Base-by-base conservation (phyloP, 2,329 filamentous ascomycete genomes). In the Aspergillus caelatus region DNA sequence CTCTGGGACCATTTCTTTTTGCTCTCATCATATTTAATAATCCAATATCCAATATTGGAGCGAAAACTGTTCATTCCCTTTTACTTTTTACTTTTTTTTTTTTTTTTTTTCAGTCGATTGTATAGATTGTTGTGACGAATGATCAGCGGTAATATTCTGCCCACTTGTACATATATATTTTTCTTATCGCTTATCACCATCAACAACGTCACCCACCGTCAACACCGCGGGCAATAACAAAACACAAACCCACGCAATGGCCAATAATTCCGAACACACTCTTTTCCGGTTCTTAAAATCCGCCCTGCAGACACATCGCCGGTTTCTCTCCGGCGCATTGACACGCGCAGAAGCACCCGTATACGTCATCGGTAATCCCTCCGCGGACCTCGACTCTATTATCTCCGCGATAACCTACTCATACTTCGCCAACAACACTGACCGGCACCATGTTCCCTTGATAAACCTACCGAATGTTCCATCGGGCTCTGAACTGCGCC, bases 371-470 rank as follows among this genome's bases (percentile, higher is more conserved):
- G 80, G 78, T 26, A 81, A 83, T 59, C 75, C 78, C 16, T 80
- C 80, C n/a, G 77, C 77, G 71, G 87, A 89, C 72, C 82, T 89
- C 61, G 87, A 89, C 77, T 89, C 87, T 32, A 85, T 89, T 71
- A 83, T 86, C 62, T 85, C 83, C 62, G 85, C 86, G 9, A 78
- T 89, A 41, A 72, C 88, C n/a, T 88, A 86, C 71, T 84, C 87
- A 41, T 89, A 88, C 73, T 80, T 88, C 55, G 77, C 78, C 61
- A 77, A 71, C 79, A 81, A 69, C 66, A 71, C 77, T 46, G 72
- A 79, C 54, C 69, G 74, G n/a, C 74, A 83, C 8, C 83, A 87
- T 70, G 78, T 89, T 10, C 87, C 87, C 5, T 67, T 89, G 45
- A 79, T 87, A 12, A 88, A 89, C 68, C 80, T 90, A 39, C 81